Percentiles rank a stretch among this genome's conserved stretches.
phyloP scores from a whole-genome alignment of 2,329 filamentous ascomycete species.

The Colletotrichum sp. region DNA sequence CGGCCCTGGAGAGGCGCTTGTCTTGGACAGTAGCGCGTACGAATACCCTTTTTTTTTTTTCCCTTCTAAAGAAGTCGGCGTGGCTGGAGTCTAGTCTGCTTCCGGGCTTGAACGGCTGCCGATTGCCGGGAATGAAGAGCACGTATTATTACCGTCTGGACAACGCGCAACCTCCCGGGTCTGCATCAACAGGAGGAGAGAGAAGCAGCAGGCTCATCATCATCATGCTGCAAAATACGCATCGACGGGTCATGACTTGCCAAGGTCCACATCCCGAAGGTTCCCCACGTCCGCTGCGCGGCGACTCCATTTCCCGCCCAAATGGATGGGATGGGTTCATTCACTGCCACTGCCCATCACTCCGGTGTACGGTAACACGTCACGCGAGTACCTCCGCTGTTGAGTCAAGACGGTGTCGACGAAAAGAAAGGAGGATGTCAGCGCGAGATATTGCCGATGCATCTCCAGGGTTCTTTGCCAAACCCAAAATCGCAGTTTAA shows the following conservation, averaged over 20 bases:
- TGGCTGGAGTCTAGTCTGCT: neutral
- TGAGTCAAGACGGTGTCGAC: neutral
- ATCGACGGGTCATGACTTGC: neutral
- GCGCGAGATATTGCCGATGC: neutral
- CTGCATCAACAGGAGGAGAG: neutral
- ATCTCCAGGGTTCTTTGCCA: neutral
- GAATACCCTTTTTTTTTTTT: neutral
- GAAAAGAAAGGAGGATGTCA: neutral
- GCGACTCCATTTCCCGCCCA: neutral
- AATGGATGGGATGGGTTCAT: neutral
- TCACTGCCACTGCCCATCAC: neutral
- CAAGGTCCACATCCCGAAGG: neutral
- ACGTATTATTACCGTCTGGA: neutral
- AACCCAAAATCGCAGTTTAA: neutral
- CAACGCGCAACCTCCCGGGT: neutral
- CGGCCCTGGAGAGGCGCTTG: neutral
- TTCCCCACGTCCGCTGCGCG: neutral
- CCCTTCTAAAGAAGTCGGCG: neutral
- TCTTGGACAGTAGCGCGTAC: neutral
- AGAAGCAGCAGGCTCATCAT: neutral
- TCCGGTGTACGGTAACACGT: neutral
- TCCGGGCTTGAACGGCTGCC: neutral
- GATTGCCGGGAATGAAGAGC: neutral
- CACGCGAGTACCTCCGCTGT: conserved; percentile 1
- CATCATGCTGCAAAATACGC: neutral